Conservation (phyloP, 2,329 filamentous ascomycete genomes). For the Cladophialophora immunda region DNA sequence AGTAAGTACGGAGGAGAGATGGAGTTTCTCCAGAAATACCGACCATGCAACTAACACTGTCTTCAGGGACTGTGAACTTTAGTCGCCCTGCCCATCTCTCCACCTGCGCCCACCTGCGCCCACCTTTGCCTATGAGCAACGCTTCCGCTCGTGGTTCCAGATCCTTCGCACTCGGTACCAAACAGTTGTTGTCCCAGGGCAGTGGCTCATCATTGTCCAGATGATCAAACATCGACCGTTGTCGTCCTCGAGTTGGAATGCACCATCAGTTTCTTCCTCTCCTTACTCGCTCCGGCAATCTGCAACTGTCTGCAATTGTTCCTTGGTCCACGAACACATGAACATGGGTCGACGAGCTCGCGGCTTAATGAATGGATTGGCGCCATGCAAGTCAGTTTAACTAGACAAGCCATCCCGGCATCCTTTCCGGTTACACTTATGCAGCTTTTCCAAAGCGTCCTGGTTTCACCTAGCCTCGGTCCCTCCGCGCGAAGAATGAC, state of each 20-base stretch:
- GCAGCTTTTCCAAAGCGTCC: slow-evolving; percentile 14
- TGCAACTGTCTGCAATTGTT: background rate
- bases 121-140: background rate
- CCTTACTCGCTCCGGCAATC: background rate
- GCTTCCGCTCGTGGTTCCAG: background rate
- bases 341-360: background rate
- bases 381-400: slow-evolving; percentile 2
- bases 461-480: slow-evolving; percentile 19
- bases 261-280: background rate
- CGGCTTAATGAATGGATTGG: background rate
- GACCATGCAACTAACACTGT: background rate
- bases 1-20: background rate
- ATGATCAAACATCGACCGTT: background rate
- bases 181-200: background rate
- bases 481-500: slow-evolving; percentile 10
- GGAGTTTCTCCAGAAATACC: too few relatives aligned
- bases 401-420: background rate
- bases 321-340: background rate
- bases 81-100: background rate
- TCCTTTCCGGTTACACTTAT: slow-evolving; percentile 8
- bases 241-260: background rate
- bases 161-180: background rate
- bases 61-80: background rate
- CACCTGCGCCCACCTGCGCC: background rate
- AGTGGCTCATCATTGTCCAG: background rate